phyloP scores from a whole-genome alignment of 2,329 filamentous ascomycete genomes.

The Drechslerella dactyloides region DNA sequence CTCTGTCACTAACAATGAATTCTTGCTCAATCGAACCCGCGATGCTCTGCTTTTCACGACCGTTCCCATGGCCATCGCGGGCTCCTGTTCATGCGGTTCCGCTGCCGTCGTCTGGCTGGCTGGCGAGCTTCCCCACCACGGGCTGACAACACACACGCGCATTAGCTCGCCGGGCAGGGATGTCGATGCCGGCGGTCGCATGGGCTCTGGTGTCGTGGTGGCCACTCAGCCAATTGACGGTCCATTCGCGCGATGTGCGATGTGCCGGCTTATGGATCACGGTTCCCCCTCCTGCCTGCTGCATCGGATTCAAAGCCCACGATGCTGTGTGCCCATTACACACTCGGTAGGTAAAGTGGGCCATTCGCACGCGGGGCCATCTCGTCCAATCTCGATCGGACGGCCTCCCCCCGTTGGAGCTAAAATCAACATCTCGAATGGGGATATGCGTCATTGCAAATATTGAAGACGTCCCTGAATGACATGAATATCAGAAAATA shows the following conservation, averaged over 20 bases:
- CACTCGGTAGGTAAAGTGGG: not conserved
- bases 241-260: conserved; percentile 40
- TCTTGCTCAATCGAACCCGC: conserved; percentile 1
- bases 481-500: conserved; percentile 17
- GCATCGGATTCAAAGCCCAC: conserved; percentile 5
- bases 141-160: conserved; percentile 50
- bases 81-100: no score
- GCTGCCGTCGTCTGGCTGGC: not conserved
- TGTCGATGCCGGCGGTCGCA: conserved; percentile 43
- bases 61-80: no score
- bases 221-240: conserved; percentile 49
- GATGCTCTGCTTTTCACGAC: no score
- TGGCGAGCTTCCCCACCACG: conserved; percentile 16
- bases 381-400: conserved; percentile 31
- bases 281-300: conserved; percentile 11
- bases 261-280: conserved; percentile 41
- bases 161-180: conserved; percentile 46
- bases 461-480: conserved; percentile 38
- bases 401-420: no score
- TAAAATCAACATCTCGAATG: no score
- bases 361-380: no score
- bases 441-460: conserved; percentile 5
- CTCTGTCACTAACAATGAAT: conserved; percentile 9
- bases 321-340: not conserved
- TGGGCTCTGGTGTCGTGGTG: conserved; percentile 48